Evolutionary conservation across 257 asterid genomes (phyloP).

Genomic region (Capsicum pubescens): DNA sequence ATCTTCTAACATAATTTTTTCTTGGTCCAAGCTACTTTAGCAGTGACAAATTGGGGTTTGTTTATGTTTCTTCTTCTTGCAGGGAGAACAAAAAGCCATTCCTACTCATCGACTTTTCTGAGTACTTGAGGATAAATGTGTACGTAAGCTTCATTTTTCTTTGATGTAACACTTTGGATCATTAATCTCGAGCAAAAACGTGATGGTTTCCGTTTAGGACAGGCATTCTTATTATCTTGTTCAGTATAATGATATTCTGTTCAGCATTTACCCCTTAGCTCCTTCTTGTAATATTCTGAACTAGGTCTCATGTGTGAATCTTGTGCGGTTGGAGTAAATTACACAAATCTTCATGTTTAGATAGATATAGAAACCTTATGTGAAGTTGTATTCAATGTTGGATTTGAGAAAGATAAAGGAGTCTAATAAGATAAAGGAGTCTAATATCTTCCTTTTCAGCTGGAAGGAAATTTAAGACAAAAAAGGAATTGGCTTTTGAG

Average conservation of each 20-base stretch:
- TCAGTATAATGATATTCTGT: not conserved
- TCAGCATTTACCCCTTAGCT: not conserved
- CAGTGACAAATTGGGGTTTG: not conserved
- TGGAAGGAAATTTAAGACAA: not conserved
- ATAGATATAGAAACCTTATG: not conserved
- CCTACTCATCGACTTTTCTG: constrained; percentile 91
- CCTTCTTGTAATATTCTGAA: constrained; percentile 27
- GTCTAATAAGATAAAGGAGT: not conserved
- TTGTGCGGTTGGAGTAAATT: not conserved
- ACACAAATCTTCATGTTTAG: constrained; percentile 1
- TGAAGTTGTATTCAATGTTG: constrained; percentile 1
- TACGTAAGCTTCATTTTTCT: constrained; percentile 42
- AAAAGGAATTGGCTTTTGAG: constrained; percentile 17
- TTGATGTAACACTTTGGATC: constrained; percentile 4
- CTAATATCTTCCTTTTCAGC: not conserved
- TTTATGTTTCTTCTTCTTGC: constrained; percentile 44
- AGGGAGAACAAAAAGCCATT: constrained; percentile 74
- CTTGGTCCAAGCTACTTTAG: not conserved
- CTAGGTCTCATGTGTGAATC: not conserved
- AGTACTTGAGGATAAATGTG: constrained; percentile 79
- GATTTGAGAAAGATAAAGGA: not conserved
- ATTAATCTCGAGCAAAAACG: not conserved
- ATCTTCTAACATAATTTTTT: not conserved
- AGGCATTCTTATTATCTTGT: not conserved
- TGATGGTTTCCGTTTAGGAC: constrained; percentile 9